Evolutionary conservation across 192 early-diverging fungal species (phyloP).

Genomic region (Jimgerdemannia flammicorona): DNA sequence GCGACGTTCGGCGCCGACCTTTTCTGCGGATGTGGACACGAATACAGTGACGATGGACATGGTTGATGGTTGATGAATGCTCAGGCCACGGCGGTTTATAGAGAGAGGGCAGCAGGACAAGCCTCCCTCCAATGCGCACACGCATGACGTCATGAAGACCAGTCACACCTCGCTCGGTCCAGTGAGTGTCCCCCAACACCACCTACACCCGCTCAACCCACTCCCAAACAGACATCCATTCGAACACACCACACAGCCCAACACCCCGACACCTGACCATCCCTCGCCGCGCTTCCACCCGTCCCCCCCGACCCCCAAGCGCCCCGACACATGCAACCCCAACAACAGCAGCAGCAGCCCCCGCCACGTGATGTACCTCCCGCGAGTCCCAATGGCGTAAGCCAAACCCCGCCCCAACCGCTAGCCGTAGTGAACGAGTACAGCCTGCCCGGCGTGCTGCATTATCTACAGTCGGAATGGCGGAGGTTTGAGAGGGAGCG

Average conservation of each 20-base stretch:
- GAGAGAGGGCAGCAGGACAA: background rate
- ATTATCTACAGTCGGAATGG: constrained; percentile 83
- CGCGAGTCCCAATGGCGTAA: background rate
- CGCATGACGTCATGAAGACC: background rate
- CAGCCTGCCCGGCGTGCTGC: constrained; percentile 69
- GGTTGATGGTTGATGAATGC: background rate
- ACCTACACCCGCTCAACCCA: background rate
- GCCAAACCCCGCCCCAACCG: constrained; percentile 12
- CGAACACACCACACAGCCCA: background rate
- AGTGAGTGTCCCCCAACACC: no score
- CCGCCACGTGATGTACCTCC: background rate
- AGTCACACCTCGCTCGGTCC: no score
- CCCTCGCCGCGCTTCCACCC: background rate
- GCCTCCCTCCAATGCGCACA: background rate
- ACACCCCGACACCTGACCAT: background rate
- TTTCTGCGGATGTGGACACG: constrained; percentile 66
- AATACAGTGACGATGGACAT: constrained; percentile 90
- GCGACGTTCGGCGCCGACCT: constrained; percentile 80
- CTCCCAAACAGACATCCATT: background rate
- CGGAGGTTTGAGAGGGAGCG: constrained; percentile 76
- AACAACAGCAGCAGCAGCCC: background rate
- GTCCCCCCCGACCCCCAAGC: background rate
- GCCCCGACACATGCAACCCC: background rate
- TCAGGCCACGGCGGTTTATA: background rate
- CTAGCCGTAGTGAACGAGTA: constrained; percentile 40